phyloP scores from a whole-genome alignment of 257 asterid genomes.

The Nemophila menziesii region DNA sequence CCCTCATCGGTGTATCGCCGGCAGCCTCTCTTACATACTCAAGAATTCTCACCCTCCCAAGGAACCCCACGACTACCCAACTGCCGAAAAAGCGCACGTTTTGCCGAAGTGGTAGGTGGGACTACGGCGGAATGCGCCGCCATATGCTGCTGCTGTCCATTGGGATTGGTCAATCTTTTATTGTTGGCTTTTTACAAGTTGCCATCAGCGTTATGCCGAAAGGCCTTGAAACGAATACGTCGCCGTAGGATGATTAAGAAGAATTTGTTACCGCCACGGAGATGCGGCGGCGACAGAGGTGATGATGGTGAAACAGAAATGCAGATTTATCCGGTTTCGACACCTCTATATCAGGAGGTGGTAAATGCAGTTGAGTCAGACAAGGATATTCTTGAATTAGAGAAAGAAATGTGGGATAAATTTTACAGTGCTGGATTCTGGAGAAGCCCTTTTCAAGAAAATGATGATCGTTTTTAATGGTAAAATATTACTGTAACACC shows the following conservation, averaged over 20 bases:
- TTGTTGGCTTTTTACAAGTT: conserved; percentile 53
- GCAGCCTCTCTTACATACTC: conserved; percentile 28
- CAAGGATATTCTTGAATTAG: conserved; percentile 44
- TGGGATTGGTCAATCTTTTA: conserved; percentile 48
- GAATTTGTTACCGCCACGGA: conserved; percentile 19
- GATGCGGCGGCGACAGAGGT: conserved; percentile 16
- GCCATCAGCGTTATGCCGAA: conserved; percentile 70
- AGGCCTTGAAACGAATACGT: conserved; percentile 42
- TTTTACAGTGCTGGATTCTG: conserved; percentile 70
- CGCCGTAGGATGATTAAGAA: conserved; percentile 24
- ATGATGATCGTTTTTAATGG: conserved; percentile 4
- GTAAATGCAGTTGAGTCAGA: conserved; percentile 14
- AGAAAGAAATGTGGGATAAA: conserved; percentile 64
- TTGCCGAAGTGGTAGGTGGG: conserved; percentile 68
- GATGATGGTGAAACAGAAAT: conserved; percentile 20
- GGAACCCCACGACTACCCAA: conserved; percentile 1
- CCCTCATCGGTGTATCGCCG: conserved; percentile 27
- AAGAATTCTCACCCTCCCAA: conserved; percentile 20
- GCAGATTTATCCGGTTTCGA: conserved; percentile 25
- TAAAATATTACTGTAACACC: too few species aligned
- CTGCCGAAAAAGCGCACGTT: conserved; percentile 10
- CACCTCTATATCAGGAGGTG: conserved; percentile 11
- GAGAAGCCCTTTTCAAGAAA: conserved; percentile 58
- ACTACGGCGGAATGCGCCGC: conserved; percentile 82
- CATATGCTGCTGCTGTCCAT: conserved; percentile 76